Base-by-base conservation (phyloP, 2,329 filamentous ascomycete species). In the Cladobotryum protrusum region DNA sequence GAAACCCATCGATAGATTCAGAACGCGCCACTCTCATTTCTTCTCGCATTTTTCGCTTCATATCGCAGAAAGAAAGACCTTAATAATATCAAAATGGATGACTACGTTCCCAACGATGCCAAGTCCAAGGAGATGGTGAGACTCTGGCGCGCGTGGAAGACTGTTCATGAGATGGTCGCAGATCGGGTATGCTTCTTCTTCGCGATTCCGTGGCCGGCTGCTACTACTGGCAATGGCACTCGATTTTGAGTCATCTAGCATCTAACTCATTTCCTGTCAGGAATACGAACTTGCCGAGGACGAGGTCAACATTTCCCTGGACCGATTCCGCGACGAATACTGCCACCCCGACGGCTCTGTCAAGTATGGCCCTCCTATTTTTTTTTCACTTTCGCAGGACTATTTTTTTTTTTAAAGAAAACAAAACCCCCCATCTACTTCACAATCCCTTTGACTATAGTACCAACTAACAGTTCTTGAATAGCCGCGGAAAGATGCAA, bases 91-190 rank as follows among this genome's bases (percentile, higher is more conserved):
- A 29, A 29, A 61, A 72, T 73, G 70, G 68, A 71, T 57, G 63
- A 64, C 60, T 67, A 53, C 41, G 69, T 74, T 65, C 70, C 73
- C 47, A 75, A 75, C 50, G 69, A 75, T 41, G 72, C 71, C 56
- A 76, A 74, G 67, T 68, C 72, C 57, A 77, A 77, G 66, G 72
- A 75, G 68, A 68, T 77, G 44, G 73, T 79, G 62, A 83, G 87
- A 65, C 82, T 96, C 59, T 99, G 93, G 92, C 87, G 92, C 69
- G 89, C 91, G 61, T 95, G 89, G 82, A 83, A 84, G 70, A 99
- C 93, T 8, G 84, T 90, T 44, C 89, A 95, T 70, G 89, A 99
- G 77, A 95, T 99, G 92, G 86, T 93, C 60, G 77, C 81, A 54
- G 93, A 97, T 69, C 76, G 92, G 68, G 91, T 96, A 81, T 62